Percentiles rank a stretch among this genome's conserved stretches.
Conservation (phyloP, 148 eudicot species). For the Persicaria maculosa region DNA sequence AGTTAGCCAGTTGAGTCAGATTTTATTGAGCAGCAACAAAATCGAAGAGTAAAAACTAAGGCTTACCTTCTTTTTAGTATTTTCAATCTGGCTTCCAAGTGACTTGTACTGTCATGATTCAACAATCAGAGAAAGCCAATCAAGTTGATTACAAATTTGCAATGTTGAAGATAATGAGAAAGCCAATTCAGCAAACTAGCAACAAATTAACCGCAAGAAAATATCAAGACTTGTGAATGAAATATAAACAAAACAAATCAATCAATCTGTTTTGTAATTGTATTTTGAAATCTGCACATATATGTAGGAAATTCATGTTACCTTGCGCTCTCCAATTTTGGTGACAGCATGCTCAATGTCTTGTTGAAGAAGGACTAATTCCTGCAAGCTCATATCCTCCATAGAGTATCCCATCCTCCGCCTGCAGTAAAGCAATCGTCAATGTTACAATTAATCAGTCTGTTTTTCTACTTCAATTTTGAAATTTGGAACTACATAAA, state of each 20-base stretch:
- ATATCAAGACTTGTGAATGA: too few relatives aligned
- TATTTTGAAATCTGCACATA: not conserved
- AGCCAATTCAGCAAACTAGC: not conserved
- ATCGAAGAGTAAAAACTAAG: not conserved
- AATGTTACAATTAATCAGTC: not conserved
- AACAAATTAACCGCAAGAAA: not conserved
- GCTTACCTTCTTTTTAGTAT: constrained; percentile 65
- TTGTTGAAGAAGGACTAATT: constrained; percentile 43
- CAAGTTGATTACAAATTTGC: not conserved
- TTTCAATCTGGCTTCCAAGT: constrained; percentile 39
- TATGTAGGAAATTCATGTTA: constrained; percentile 3
- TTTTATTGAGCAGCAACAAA: not conserved
- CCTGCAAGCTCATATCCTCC: constrained; percentile 40
- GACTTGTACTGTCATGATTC: constrained; percentile 40
- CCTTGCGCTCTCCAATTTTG: constrained; percentile 70
- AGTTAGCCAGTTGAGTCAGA: not conserved
- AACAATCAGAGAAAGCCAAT: not conserved
- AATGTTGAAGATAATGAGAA: not conserved
- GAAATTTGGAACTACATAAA: not conserved
- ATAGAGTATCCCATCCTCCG: constrained; percentile 76
- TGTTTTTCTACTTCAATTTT: not conserved
- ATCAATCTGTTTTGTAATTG: too few relatives aligned
- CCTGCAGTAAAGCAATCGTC: constrained; percentile 23
- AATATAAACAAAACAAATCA: too few relatives aligned
- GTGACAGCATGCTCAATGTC: constrained; percentile 47